Evolutionary conservation across 306 rosid species (phyloP).

Genomic region (Luffa acutangula): DNA sequence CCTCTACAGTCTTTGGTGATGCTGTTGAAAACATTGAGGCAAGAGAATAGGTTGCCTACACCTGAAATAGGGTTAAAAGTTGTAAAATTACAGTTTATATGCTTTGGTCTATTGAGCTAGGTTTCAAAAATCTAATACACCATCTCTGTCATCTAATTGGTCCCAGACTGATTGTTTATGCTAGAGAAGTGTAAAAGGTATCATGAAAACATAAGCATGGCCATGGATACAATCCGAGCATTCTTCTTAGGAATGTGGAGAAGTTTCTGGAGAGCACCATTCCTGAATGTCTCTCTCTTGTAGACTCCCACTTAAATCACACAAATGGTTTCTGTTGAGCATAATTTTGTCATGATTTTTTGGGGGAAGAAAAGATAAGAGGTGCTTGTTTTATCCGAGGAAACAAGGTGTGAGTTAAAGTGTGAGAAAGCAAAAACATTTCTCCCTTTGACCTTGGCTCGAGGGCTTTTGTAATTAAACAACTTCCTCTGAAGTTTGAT

Average conservation of each 20-base stretch:
- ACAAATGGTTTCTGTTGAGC: neutral
- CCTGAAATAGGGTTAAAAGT: neutral
- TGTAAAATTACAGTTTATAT: neutral
- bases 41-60: neutral
- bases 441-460: neutral
- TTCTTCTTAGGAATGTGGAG: neutral
- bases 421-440: neutral
- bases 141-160: neutral
- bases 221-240: neutral
- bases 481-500: neutral
- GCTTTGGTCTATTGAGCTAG: neutral
- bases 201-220: neutral
- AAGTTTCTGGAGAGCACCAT: neutral
- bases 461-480: neutral
- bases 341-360: neutral
- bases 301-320: neutral
- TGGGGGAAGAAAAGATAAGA: neutral
- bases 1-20: neutral
- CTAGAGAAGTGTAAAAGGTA: neutral
- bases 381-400: neutral
- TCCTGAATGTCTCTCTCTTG: neutral
- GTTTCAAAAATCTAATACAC: neutral
- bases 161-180: neutral
- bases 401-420: neutral
- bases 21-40: conserved; percentile 6